Conservation (phyloP, 2,329 filamentous ascomycete species). For the Alternaria sp. region DNA sequence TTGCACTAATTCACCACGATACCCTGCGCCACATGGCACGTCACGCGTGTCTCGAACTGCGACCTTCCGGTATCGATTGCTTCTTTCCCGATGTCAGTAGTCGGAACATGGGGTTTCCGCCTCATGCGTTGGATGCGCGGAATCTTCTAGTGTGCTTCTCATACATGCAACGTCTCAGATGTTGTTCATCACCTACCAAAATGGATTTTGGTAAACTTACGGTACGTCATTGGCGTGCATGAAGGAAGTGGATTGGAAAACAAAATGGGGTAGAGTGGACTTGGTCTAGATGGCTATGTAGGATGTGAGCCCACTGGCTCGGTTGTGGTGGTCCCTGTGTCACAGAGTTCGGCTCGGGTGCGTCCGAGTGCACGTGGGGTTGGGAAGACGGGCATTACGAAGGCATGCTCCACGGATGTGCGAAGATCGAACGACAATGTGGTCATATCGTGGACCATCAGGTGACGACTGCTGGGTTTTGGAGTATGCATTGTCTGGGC, state of each 20-base stretch:
- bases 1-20: slow-evolving; percentile 23
- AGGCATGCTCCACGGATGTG: background rate
- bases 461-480: background rate
- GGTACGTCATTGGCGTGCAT: slow-evolving; percentile 25
- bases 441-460: background rate
- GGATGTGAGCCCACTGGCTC: slow-evolving; percentile 15
- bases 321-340: slow-evolving; percentile 24
- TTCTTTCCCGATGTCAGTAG: slow-evolving; percentile 30
- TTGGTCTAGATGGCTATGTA: slow-evolving; percentile 1
- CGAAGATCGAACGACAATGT: background rate
- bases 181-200: slow-evolving; percentile 15
- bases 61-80: slow-evolving; percentile 30
- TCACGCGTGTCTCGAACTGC: slow-evolving; percentile 31
- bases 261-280: slow-evolving; percentile 12
- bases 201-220: slow-evolving; percentile 12
- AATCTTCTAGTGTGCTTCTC: slow-evolving; percentile 37
- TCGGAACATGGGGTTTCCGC: slow-evolving; percentile 42
- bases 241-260: slow-evolving; percentile 20
- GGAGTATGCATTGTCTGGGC: slow-evolving; percentile 7
- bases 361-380: slow-evolving; percentile 27
- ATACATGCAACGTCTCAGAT: slow-evolving; percentile 38
- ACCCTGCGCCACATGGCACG: slow-evolving; percentile 32
- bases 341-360: slow-evolving; percentile 25
- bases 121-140: slow-evolving; percentile 36
- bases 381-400: slow-evolving; percentile 13